Percentiles rank a stretch among this genome's conserved stretches.
phyloP scores from a whole-genome alignment of 192 early-diverging fungal species.

The Gamsiella multidivaricata region DNA sequence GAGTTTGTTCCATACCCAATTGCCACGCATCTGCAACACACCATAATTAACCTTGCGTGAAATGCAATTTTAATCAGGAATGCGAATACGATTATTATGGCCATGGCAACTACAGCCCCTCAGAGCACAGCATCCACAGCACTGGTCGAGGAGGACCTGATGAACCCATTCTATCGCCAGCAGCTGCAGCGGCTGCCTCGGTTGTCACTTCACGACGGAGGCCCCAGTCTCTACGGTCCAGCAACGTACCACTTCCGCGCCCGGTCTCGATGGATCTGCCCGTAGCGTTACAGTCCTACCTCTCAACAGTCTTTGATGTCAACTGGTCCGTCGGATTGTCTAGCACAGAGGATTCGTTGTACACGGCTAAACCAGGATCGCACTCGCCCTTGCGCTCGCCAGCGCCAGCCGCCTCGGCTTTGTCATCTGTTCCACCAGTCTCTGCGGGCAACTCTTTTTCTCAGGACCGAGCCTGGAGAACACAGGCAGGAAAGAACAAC shows the following conservation, averaged over 20 bases:
- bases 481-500: too few species aligned
- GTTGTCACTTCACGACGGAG: conserved; percentile 20
- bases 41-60: not conserved
- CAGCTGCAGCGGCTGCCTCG: conserved; percentile 23
- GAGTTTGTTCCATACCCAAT: not conserved
- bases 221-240: conserved; percentile 18
- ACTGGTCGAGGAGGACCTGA: not conserved
- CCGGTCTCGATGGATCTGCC: conserved; percentile 37
- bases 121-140: not conserved
- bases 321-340: conserved; percentile 36
- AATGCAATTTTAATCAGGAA: not conserved
- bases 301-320: conserved; percentile 48
- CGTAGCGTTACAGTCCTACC: conserved; percentile 32
- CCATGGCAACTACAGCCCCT: not conserved
- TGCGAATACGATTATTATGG: not conserved
- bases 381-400: not conserved
- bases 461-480: too few species aligned
- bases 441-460: not conserved
- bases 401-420: not conserved
- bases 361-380: conserved; percentile 9
- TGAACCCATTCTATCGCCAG: conserved; percentile 12
- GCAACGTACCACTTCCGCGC: conserved; percentile 32
- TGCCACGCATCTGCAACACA: too few species aligned
- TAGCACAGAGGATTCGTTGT: conserved; percentile 26
- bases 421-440: not conserved